Conservation (phyloP, 164 flowering plant species). For the Brasenia schreberi region DNA sequence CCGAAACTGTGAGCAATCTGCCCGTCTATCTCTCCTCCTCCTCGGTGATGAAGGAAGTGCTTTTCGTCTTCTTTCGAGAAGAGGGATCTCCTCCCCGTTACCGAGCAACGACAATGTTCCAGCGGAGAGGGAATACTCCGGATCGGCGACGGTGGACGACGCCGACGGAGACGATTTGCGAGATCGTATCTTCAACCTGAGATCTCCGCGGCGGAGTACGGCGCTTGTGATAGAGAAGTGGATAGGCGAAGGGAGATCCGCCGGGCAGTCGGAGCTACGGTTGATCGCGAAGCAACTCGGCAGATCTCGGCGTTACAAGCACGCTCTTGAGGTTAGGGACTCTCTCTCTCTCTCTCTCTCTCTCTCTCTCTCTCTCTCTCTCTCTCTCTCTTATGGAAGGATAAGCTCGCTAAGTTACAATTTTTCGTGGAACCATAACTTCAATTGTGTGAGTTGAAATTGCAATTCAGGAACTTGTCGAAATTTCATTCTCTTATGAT, state of each 20-base stretch:
- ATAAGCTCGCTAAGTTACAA: no score
- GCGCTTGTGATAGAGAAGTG: slow-evolving; percentile 49
- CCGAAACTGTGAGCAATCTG: neutral
- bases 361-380: neutral
- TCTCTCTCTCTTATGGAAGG: neutral
- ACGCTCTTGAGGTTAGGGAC: neutral
- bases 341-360: neutral
- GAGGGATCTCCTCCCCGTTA: neutral
- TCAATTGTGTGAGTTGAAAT: no score
- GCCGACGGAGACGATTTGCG: slow-evolving; percentile 11
- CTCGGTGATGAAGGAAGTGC: neutral
- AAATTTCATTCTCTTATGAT: no score
- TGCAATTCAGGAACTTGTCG: no score
- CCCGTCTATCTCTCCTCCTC: no score
- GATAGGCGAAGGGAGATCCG: slow-evolving; percentile 19
- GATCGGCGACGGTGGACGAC: neutral
- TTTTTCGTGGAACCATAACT: no score
- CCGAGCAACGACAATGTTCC: neutral
- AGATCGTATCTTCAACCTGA: slow-evolving; percentile 49
- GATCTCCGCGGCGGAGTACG: slow-evolving; percentile 73
- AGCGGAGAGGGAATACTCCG: neutral
- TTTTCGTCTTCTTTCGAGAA: neutral
- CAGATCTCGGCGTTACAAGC: slow-evolving; percentile 23
- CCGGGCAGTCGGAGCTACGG: slow-evolving; percentile 48
- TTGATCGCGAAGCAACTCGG: slow-evolving; percentile 54